phyloP scores from a whole-genome alignment of 371 early-diverging fungal species.

The Apophysomyces elegans region DNA sequence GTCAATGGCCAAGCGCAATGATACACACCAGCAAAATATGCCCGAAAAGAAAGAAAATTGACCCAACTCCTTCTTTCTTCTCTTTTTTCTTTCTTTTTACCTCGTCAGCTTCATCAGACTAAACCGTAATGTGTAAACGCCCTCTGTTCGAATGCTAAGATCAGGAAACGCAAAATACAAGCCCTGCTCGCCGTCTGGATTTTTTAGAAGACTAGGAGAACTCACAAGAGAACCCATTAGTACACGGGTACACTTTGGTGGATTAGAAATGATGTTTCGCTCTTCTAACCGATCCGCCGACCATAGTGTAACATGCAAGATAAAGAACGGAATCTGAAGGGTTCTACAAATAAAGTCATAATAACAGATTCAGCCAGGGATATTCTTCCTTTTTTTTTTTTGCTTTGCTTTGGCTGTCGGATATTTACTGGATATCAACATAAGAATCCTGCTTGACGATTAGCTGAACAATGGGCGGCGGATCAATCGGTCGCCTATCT shows the following conservation, averaged over 20 bases:
- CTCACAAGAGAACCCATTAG: slow-evolving; percentile 84
- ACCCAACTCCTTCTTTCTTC: too few relatives aligned
- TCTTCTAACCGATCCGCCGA: slow-evolving; percentile 67
- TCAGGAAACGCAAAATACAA: slow-evolving; percentile 94
- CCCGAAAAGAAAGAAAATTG: too few relatives aligned
- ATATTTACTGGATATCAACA: slow-evolving; percentile 52
- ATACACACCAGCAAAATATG: too few relatives aligned
- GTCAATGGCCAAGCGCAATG: background rate
- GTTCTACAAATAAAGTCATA: slow-evolving; percentile 29
- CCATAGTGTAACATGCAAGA: slow-evolving; percentile 80
- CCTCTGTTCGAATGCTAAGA: slow-evolving; percentile 87
- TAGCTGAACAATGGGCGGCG: slow-evolving; percentile 70
- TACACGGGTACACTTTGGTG: slow-evolving; percentile 69
- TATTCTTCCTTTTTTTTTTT: slow-evolving; percentile 1
- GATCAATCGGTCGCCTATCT: slow-evolving; percentile 72
- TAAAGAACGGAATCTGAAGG: slow-evolving; percentile 67
- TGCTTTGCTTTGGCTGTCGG: background rate
- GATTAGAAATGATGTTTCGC: slow-evolving; percentile 60
- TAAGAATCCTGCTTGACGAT: slow-evolving; percentile 49
- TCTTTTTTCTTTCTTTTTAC: slow-evolving; percentile 20
- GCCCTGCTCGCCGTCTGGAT: slow-evolving; percentile 74
- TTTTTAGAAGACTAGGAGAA: slow-evolving; percentile 67
- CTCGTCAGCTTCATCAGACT: slow-evolving; percentile 53
- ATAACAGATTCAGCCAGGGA: slow-evolving; percentile 3
- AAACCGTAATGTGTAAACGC: slow-evolving; percentile 83